Base-by-base conservation (phyloP, 208 protist species). In the Wallacemonas sp. region DNA sequence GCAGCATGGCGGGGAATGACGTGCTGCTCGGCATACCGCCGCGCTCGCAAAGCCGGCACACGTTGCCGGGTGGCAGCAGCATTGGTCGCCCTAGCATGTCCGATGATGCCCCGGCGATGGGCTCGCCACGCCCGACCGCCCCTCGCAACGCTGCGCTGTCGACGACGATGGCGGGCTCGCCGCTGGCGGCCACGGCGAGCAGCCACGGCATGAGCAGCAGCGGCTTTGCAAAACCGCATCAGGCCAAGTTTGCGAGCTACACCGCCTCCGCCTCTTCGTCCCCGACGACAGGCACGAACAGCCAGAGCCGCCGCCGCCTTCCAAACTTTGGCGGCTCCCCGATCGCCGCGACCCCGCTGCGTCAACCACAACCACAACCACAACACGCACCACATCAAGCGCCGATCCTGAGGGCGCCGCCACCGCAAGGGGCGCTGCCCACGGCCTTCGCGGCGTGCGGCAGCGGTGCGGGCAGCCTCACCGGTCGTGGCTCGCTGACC, bases 181-280 rank as follows among this genome's bases (percentile, higher is more conserved):
- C 52, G 31, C 11, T 59, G 31, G 10, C 31, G 31, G 16, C 52
- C 5, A 26, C 3, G 14, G 20, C n/a, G 12, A 8, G 8, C 0
- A 25, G 26, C 22, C 52, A 36, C 52, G n/a, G 8, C 22, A 11
- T 16, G 31, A 10, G 16, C 52, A 42, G 7, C 26, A 59, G 52
- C 32, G 28, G 52, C 52, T n/a, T 59, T 29, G n/a, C 16, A 5
- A 33, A 41, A 26, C 11, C 52, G n/a, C 18, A 20, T 14, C 26
- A 33, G 32, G n/a, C 52, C 52, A 59, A 59, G 31, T 59, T 59
- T n/a, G 52, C 52, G 10, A 33, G 32, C 22, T 59, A 59, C 52
- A 42, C 29, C 31, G 32, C 12, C 16, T 31, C 31, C 14, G 10
- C 3, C 52, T 5, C n/a, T 18, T 4, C 31, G 16, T 23, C 16